Base-by-base conservation (phyloP, 345 rosid species). In the Rhodamnia rubescens region DNA sequence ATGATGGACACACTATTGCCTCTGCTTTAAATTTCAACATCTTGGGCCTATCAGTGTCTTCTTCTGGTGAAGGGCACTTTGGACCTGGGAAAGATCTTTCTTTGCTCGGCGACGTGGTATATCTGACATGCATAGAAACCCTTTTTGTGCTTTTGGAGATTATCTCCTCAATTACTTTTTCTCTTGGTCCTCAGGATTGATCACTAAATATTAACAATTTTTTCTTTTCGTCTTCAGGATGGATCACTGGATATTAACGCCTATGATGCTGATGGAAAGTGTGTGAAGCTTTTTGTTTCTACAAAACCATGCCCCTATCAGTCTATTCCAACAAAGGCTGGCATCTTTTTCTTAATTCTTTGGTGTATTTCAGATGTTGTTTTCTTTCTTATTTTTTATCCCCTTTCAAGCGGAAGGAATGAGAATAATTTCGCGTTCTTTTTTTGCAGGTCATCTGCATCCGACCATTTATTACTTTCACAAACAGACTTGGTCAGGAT, bases 381-480 rank as follows among this genome's bases (percentile, higher is more conserved):
- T 32, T 69, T 36, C 47, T 7, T 54, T 54, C 10, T 20, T 20
- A 54, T 18, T 36, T 69, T 69, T 36, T 36, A 69, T 42, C 80
- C 47, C 42, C 42, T 69, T 69, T 69, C 26, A 69, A 69, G 80
- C 20, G 80, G 18, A 69, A 69, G 47, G 80, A 36, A 44, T 36
- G 47, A 36, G 80, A 69, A 29, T 64, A 29, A 64, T 29, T 82
- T 58, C 21, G 24, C 58, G 7, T 27, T 51, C 44, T 20, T 69
- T 69, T 27, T 75, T 51, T 86, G 87, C 88, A 97, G 99, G 95
- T 96, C 61, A 93, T 97, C 89, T 93, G 93, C 78, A 87, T 97
- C 86, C 94, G 98, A 49, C 99, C 99, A 83, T 95, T 93, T 91
- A 93, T 96, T 93, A 97, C 98, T 81, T 96, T 96, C 88, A 96